Evolutionary conservation across 805 yeast species (phyloP).

Genomic region (Candida alai): DNA sequence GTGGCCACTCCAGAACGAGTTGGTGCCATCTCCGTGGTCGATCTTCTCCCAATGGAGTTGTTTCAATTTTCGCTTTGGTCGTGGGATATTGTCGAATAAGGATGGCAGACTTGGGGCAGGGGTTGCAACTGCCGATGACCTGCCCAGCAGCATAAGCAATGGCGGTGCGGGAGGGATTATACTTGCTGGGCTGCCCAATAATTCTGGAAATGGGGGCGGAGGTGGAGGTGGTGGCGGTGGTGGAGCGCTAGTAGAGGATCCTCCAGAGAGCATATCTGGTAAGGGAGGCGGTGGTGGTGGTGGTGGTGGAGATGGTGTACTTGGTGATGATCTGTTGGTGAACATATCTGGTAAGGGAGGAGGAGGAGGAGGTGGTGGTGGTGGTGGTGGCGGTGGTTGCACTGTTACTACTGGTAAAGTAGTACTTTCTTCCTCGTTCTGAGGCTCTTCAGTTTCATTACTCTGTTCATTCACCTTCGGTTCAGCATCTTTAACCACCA

Average conservation of each 20-base stretch:
- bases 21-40: constrained; percentile 42
- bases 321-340: constrained; percentile 15
- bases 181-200: constrained; percentile 11
- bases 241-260: constrained; percentile 8
- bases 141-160: constrained; percentile 24
- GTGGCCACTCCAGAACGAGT: constrained; percentile 60
- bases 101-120: constrained; percentile 12
- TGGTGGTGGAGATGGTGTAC: constrained; percentile 20
- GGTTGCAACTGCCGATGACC: constrained; percentile 30
- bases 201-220: constrained; percentile 22
- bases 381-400: constrained; percentile 2
- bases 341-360: constrained; percentile 23
- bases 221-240: constrained; percentile 28
- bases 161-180: constrained; percentile 16
- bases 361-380: constrained; percentile 21
- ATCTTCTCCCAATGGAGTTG: constrained; percentile 84
- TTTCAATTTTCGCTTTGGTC: constrained; percentile 59
- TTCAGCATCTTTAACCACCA: constrained; percentile 2
- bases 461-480: constrained; percentile 1
- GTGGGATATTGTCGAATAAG: constrained; percentile 47
- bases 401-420: too few species aligned
- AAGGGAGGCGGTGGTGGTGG: constrained; percentile 25
- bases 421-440: background rate
- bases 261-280: constrained; percentile 15
- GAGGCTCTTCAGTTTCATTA: background rate